Conservation (phyloP, 352 stramenopile species). For the Pythium rishiriense region DNA sequence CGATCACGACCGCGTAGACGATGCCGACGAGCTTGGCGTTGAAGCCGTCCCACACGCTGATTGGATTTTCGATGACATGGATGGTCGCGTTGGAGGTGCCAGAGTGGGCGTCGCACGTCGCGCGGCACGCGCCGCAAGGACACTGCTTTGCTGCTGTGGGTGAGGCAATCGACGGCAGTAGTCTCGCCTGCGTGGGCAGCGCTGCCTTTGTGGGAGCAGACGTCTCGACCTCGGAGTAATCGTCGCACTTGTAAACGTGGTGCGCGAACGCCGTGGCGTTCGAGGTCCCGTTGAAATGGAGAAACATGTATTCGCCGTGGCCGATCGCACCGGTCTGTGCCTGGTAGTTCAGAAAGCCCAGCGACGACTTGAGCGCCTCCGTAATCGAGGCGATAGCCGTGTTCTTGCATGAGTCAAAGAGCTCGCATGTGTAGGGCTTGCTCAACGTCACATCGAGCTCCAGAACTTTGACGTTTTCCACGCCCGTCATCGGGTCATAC, state of each 20-base stretch:
- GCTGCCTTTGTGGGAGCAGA: conserved; percentile 16
- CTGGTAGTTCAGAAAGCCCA: conserved; percentile 90
- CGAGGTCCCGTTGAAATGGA: conserved; percentile 57
- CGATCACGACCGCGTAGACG: conserved; percentile 54
- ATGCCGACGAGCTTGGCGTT: conserved; percentile 53
- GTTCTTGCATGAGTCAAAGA: conserved; percentile 89
- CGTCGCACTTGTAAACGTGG: conserved; percentile 66
- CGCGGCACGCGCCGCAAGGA: conserved; percentile 68
- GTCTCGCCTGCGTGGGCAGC: conserved; percentile 66
- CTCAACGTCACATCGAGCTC: conserved; percentile 76
- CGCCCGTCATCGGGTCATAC: conserved; percentile 71
- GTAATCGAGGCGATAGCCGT: conserved; percentile 75
- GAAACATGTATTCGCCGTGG: conserved; percentile 86
- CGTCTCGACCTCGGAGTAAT: conserved; percentile 66
- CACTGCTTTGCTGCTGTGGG: conserved; percentile 58
- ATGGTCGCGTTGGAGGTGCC: conserved; percentile 35
- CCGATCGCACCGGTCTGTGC: conserved; percentile 85
- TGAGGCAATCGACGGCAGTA: conserved; percentile 67
- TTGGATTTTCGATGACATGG: conserved; percentile 62
- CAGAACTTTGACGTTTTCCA: conserved; percentile 76
- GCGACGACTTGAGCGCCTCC: conserved; percentile 76
- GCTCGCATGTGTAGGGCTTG: conserved; percentile 65
- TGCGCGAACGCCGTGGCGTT: conserved; percentile 50
- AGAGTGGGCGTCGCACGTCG: conserved; percentile 57
- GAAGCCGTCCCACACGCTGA: conserved; percentile 70